These are phyloP conservation scores for Psilocybe cubensis DNA, from an alignment of 768 basidiomycete genomes.

Conservation along the genomic window DNA sequence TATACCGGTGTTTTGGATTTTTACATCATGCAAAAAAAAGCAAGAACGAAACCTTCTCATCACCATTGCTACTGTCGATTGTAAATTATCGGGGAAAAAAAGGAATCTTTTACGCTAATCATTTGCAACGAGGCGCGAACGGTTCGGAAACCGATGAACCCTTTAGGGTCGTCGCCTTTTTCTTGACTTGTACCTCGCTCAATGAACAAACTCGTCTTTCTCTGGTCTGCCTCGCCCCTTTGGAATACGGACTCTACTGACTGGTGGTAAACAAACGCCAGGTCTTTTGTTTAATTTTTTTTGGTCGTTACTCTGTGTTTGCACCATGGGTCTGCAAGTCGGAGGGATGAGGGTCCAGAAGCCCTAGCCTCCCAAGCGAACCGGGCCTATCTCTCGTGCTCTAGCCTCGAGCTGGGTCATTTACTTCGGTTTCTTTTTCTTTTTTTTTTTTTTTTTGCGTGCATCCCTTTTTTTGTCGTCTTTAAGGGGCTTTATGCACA, in stretches of 20 bases:
- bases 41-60: not conserved
- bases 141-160: not conserved
- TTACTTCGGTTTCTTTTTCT: not conserved
- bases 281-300: no score
- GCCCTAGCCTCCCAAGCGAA: not conserved
- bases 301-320: not conserved
- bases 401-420: not conserved
- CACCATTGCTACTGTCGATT: not conserved
- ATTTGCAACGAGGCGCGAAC: not conserved
- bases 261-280: no score
- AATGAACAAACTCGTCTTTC: not conserved
- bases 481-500: not conserved
- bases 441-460: not conserved
- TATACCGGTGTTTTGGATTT: not conserved
- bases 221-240: not conserved
- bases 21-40: not conserved
- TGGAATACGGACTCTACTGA: not conserved
- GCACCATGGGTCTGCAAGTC: not conserved
- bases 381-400: not conserved
- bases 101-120: not conserved
- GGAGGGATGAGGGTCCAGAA: not conserved
- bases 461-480: no score
- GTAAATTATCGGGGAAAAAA: no score
- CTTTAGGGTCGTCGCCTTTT: not conserved
- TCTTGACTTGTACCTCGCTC: no score